phyloP scores from a whole-genome alignment of 2,329 filamentous ascomycete genomes.

The Fusarium albosuccineum region DNA sequence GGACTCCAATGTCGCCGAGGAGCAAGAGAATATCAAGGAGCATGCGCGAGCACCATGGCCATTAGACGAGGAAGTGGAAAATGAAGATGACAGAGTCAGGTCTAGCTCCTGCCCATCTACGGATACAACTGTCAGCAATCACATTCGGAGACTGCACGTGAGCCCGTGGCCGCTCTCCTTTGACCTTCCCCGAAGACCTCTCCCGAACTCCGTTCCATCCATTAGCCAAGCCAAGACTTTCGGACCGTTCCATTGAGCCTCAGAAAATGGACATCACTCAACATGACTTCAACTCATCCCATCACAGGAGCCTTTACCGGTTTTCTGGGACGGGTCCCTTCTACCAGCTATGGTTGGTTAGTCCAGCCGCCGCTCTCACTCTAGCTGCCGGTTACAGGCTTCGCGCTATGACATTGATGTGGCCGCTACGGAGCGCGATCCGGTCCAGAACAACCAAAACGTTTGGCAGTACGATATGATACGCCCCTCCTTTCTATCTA shows the following conservation, averaged over 20 bases:
- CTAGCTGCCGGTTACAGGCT: slow-evolving; percentile 7
- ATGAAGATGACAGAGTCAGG: no score
- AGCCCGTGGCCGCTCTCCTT: background rate
- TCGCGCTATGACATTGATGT: background rate
- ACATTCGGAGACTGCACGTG: background rate
- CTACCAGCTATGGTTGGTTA: slow-evolving; percentile 2
- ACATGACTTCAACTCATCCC: background rate
- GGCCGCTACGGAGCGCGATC: background rate
- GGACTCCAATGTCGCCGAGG: no score
- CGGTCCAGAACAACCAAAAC: background rate
- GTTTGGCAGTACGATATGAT: background rate
- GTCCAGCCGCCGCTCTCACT: slow-evolving; percentile 11
- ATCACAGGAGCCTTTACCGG: slow-evolving; percentile 2
- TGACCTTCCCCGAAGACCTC: slow-evolving; percentile 4
- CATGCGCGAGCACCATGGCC: no score
- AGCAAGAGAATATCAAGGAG: no score
- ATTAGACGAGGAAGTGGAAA: no score
- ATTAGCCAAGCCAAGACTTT: background rate
- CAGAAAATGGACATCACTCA: no score
- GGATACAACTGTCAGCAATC: background rate
- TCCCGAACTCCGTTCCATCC: background rate
- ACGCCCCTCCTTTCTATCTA: background rate
- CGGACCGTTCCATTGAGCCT: no score
- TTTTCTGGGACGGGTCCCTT: background rate
- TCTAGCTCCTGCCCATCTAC: background rate